Percentiles rank a stretch among this genome's conserved stretches.
These are phyloP conservation scores for Fusarium torreyae DNA, from an alignment of 2,329 filamentous ascomycete genomes.

Conservation along the genomic window DNA sequence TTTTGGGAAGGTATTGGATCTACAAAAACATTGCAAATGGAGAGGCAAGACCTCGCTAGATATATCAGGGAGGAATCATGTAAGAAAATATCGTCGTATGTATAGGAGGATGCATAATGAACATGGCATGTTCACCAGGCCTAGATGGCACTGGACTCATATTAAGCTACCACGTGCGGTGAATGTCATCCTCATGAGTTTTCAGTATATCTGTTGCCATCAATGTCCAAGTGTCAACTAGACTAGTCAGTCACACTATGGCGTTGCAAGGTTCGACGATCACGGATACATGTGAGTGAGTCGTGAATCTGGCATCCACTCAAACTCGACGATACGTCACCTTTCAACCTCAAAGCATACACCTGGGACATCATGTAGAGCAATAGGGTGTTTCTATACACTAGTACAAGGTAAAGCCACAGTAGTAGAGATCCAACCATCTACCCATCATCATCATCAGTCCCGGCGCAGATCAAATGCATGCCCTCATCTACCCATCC, in stretches of 20 bases:
- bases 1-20: constrained; percentile 38
- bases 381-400: constrained; percentile 55
- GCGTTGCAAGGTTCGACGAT: too few relatives aligned
- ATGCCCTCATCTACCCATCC: neutral
- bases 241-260: neutral
- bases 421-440: constrained; percentile 38
- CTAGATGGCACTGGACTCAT: constrained; percentile 18
- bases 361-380: constrained; percentile 4
- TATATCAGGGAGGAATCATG: constrained; percentile 23
- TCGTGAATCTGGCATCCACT: too few relatives aligned
- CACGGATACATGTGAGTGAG: too few relatives aligned
- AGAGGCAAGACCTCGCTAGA: constrained; percentile 23
- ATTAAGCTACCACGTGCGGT: neutral
- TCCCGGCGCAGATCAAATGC: constrained; percentile 3
- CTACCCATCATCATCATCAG: constrained; percentile 25
- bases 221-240: too few relatives aligned
- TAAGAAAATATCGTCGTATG: constrained; percentile 32
- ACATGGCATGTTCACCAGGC: constrained; percentile 27
- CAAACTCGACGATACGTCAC: neutral
- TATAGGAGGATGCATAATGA: constrained; percentile 40
- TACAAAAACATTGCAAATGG: constrained; percentile 39
- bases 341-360: neutral
- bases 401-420: constrained; percentile 53
- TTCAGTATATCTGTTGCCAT: too few relatives aligned
- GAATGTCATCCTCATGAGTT: neutral